Base-by-base conservation (phyloP, 208 protist genomes). In the Crithidia fasciculata region DNA sequence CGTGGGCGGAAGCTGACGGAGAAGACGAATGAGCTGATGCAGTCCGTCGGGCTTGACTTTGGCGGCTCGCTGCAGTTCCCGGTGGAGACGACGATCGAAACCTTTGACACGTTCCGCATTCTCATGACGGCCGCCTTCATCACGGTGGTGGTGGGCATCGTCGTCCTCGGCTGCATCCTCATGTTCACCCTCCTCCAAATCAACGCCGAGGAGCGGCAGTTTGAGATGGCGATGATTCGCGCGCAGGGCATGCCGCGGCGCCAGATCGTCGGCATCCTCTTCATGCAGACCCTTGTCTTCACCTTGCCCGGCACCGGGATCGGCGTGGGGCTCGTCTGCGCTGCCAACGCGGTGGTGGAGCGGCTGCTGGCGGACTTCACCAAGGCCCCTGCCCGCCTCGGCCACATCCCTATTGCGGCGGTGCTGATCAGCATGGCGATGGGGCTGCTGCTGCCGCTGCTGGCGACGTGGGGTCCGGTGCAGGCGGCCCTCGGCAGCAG, bases 141-240 rank as follows among this genome's bases (percentile, higher is more conserved):
- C 37, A 87, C 81, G 50, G 78, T 97, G 8, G 84, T 96, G 6
- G 74, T 94, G 16, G 82, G 95, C 18, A 80, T 98, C 54, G 71
- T 96, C 8, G 60, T 98, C n/a, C 85, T 99, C 0, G 86, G 94
- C 41, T 67, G 69, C 15, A 71, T 98, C 7, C 86, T 99, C 41
- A 90, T 99, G 41, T 98, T 96, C 73, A 88, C 92, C 28, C 73
- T 99, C 7, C 76, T 99, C 0, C 77, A 97, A 10, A 88, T 89
- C 47, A 95, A 99, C 76, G 91, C 96, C 0, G 95, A 99, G 60
- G 94, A 98, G 69, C 98, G 98, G 44, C 98, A 97, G 57, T 99
- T 97, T 79, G 98, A 99, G 75, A 92, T 98, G 68, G 97, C 97
- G 64, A 98, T 99, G 96, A 78, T 99, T 5, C 81, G 98, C 45